A percentile compares a stretch with the other conserved stretches of the same genome.
Conservation (phyloP, 129 eudicot genomes). For the Helichrysum umbraculigerum region DNA sequence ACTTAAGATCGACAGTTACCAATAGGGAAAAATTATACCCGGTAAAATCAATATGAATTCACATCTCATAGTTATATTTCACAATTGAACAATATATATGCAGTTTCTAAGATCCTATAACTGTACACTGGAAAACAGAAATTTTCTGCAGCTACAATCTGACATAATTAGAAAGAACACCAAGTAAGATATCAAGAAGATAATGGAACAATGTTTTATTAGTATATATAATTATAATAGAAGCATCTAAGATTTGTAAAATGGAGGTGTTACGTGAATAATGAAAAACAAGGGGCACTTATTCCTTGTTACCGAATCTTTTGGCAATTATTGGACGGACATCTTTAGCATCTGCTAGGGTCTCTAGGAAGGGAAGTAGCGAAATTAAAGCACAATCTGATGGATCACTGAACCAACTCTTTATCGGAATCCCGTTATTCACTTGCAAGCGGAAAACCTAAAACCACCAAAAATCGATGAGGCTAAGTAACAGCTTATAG, state of each 20-base stretch:
- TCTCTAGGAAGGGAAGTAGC: constrained; percentile 88
- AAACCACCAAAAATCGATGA: constrained; percentile 30
- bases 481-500: constrained; percentile 1
- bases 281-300: constrained; percentile 69
- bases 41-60: constrained; percentile 15
- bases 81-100: constrained; percentile 34
- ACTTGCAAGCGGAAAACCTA: constrained; percentile 96
- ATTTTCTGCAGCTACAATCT: constrained; percentile 40
- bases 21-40: constrained; percentile 18
- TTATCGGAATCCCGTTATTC: constrained; percentile 97
- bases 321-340: constrained; percentile 93
- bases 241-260: constrained; percentile 40
- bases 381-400: constrained; percentile 82
- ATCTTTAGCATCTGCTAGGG: constrained; percentile 81
- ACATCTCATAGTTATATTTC: constrained; percentile 39
- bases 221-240: constrained; percentile 41
- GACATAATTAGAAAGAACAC: constrained; percentile 44
- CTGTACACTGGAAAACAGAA: constrained; percentile 60
- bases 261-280: constrained; percentile 45
- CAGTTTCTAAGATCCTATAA: constrained; percentile 48
- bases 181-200: constrained; percentile 25
- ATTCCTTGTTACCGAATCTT: constrained; percentile 99
- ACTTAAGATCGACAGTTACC: constrained; percentile 4
- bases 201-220: constrained; percentile 42
- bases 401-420: constrained; percentile 98